Conservation (phyloP, 192 early-diverging fungal genomes). For the Haplosporangium gracile region DNA sequence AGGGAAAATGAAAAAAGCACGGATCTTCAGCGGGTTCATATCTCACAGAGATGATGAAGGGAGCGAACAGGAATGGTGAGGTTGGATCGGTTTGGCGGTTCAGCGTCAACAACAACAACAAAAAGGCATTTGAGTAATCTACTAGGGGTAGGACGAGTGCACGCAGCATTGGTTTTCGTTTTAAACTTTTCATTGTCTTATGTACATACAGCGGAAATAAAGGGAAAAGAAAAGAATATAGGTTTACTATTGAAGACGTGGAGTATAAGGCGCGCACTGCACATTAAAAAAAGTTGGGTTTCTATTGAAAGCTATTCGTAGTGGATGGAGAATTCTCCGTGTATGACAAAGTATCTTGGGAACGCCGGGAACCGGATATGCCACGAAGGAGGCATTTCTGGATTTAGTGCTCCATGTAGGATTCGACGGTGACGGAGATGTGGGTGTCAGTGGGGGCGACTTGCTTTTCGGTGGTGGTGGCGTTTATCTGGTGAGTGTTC, state of each 20-base stretch:
- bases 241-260: neutral
- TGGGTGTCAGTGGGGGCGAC: slow-evolving; percentile 32
- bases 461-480: slow-evolving; percentile 24
- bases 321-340: neutral
- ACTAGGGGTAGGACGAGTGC: neutral
- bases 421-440: slow-evolving; percentile 46
- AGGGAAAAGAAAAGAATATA: neutral
- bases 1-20: neutral
- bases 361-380: neutral
- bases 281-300: neutral
- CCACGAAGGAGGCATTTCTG: neutral
- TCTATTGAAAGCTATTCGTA: neutral
- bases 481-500: slow-evolving; percentile 15
- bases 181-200: slow-evolving; percentile 4
- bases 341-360: neutral
- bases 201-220: neutral
- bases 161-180: neutral
- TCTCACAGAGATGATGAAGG: neutral
- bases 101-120: neutral
- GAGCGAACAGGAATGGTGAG: neutral
- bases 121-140: neutral
- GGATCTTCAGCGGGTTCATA: neutral
- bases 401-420: slow-evolving; percentile 23
- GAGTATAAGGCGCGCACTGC: neutral
- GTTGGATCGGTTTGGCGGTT: neutral